These are phyloP conservation scores for Paramecium octaurelia DNA, from an alignment of 73 alveolate genomes.

Conservation along the genomic window DNA sequence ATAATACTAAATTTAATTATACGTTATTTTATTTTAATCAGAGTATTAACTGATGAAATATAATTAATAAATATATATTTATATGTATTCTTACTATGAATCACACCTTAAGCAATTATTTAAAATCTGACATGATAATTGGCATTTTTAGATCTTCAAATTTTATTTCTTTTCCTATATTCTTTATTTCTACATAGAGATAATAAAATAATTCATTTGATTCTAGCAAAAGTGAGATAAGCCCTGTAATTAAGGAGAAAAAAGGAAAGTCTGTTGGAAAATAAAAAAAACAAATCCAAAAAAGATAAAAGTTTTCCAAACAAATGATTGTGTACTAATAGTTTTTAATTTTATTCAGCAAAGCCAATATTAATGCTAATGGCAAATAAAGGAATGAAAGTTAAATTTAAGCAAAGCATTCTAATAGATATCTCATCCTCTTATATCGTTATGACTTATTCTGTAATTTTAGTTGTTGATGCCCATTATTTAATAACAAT, in stretches of 20 bases:
- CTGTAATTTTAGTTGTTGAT: background rate
- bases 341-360: background rate
- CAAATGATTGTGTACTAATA: background rate
- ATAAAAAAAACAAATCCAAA: conserved; percentile 18
- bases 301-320: background rate
- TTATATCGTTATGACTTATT: background rate
- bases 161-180: background rate
- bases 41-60: background rate
- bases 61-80: background rate
- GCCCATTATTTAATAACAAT: background rate
- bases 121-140: background rate
- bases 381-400: background rate
- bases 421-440: background rate
- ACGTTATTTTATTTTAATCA: too few species aligned
- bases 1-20: too few species aligned
- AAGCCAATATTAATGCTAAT: background rate
- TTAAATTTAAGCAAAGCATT: background rate
- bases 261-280: background rate
- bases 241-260: background rate
- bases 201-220: background rate
- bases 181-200: background rate
- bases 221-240: background rate
- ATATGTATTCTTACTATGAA: background rate
- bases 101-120: background rate
- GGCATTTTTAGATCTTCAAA: background rate